A percentile compares a stretch with the other conserved stretches of the same genome.
Conservation (phyloP, 2,329 filamentous ascomycete species). For the Trichoderma aggressivum region DNA sequence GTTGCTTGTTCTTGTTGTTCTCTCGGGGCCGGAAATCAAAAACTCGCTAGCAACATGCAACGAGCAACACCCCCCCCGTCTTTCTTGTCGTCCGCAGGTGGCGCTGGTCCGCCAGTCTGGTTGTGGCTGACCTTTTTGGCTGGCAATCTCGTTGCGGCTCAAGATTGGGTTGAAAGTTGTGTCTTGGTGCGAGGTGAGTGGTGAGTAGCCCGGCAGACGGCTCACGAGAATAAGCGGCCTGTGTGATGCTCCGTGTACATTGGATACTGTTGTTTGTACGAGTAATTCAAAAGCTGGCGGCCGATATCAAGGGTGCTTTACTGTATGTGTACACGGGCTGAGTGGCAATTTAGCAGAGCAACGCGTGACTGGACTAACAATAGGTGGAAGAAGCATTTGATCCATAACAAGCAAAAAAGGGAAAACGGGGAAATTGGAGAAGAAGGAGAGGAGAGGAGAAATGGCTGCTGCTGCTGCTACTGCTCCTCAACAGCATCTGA, state of each 20-base stretch:
- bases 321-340: neutral
- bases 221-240: neutral
- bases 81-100: neutral
- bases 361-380: neutral
- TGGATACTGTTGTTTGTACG: neutral
- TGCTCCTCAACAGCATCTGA: neutral
- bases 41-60: neutral
- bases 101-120: conserved; percentile 8
- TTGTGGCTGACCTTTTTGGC: conserved; percentile 2
- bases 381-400: neutral
- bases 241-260: neutral
- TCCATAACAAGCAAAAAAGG: neutral
- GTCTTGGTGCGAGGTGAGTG: too few relatives aligned
- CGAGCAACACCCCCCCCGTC: neutral
- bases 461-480: neutral
- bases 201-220: neutral
- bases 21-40: too few relatives aligned
- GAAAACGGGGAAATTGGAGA: neutral
- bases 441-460: neutral
- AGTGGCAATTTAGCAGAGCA: neutral
- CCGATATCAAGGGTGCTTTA: neutral
- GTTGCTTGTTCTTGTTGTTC: conserved; percentile 9
- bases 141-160: neutral
- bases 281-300: neutral
- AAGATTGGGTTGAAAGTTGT: neutral